Evolutionary conservation across 176 grass and related monocot species (phyloP), one percentile per base, ranked within the genome.

Genomic region (Oryza punctata): DNA sequence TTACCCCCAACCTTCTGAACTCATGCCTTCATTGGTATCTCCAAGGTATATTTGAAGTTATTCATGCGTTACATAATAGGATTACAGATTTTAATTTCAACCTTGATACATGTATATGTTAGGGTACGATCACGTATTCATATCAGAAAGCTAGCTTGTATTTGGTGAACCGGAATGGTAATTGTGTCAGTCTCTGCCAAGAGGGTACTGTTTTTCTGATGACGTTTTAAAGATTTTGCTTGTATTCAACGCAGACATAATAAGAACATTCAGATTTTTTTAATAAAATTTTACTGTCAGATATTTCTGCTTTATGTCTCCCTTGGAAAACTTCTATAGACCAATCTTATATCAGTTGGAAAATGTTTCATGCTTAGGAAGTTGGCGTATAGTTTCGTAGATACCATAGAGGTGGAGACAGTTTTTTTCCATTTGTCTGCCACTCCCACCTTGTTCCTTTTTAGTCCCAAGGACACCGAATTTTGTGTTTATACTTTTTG

Each of bases 1-100:
- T 82, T 90, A 86, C 80, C 73, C 79, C 66, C n/a, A 72, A 72
- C 30, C 59, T 80, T 86, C 76, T 76, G 75, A 85, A 80, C 54
- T 86, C 35, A 26, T 26, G 45, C 81, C 84, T 67, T 81, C 78
- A 73, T 84, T 72, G 60, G 26, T 61, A 82, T 67, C 73, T 32
- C 76, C 85, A 25, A 76, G 82, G 88, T 90, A 81, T 75, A 30
- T 64, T 59, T 30, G 1, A 59, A 40, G 14, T 24, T 63, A 47
- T 3, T 10, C 16, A 1, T 68, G 9, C 13, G 10, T 21, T 43
- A 67, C 18, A 27, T 37, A 76, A 38, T 50, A 15, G 10, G 49
- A n/a, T 82, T 87, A 44, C 72, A 70, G 33, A 61, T 52, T 50
- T 82, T 54, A 71, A 63, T 15, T 64, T 59, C 26, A 15, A 28